Base-by-base conservation (phyloP, 352 stramenopile genomes). In the Bremia lactucae region DNA sequence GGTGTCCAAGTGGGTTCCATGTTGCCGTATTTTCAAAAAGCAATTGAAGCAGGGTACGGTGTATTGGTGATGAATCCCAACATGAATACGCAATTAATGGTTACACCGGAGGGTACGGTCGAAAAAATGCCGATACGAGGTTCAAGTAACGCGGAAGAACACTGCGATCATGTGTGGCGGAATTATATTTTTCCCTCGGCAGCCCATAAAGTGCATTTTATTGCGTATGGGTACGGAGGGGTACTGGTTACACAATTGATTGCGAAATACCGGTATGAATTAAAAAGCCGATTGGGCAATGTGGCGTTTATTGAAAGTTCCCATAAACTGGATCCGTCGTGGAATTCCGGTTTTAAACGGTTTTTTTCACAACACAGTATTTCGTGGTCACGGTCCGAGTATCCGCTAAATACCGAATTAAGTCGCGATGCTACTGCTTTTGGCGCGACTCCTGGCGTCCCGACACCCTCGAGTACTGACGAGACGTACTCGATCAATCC, bases 21-120 rank as follows among this genome's bases (percentile, higher is more conserved):
- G 83, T 56, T 96, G 36, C 77, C 83, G 11, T 94, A 89, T 48
- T 87, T 96, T 40, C 62, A 84, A 36, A 72, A 78, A 11, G 81
- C 83, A 2, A 61, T 77, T 31, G 50, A 64, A 8, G 65, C 69
- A 2, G 85, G 85, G 2, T 96, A 88, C 45, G 81, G 74, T 22
- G 66, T 96, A 16, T 44, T 93, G 15, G 79, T 96, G 15, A 87
- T 91, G 65, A 92, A 93, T 50, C 83, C 85, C 2, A 96, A 95
- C 59, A 86, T 87, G 60, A 96, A 96, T 55, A 90, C 83, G 20
- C 72, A 86, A 46, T 50, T 78, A 4, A 86, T 94, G 61, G 52
- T 80, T n/a, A 56, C 66, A 1, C 37, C 38, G 2, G 72, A 83
- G 34, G 61, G 77, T 16, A 62, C 57, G 1, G 52, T 67, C 10